Evolutionary conservation across 108 stramenopile species (phyloP).

Genomic region (Fragilariopsis cylindrus): DNA sequence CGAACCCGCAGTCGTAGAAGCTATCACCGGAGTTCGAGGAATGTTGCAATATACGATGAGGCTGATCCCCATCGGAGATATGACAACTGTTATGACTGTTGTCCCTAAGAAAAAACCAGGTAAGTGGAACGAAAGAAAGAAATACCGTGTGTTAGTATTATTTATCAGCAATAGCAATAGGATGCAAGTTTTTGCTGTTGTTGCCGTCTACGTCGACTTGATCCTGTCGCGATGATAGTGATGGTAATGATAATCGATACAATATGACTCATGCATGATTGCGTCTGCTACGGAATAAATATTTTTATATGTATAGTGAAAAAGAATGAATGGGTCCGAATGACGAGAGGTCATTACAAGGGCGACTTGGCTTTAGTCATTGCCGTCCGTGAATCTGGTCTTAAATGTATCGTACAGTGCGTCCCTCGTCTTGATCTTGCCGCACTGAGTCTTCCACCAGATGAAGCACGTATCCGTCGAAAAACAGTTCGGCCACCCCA

Average conservation of each 20-base stretch:
- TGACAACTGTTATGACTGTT: slow-evolving; percentile 96
- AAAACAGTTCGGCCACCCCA: slow-evolving; percentile 87
- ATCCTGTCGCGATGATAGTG: slow-evolving; percentile 1
- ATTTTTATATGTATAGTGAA: slow-evolving; percentile 55
- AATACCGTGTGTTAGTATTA: not conserved
- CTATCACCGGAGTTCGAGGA: slow-evolving; percentile 88
- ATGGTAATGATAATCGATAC: not conserved
- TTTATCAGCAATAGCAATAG: not conserved
- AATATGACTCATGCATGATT: not conserved
- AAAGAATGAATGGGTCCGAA: slow-evolving; percentile 94
- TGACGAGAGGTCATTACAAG: slow-evolving; percentile 93
- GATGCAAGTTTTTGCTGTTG: not conserved
- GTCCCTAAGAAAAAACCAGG: slow-evolving; percentile 85
- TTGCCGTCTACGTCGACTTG: not conserved
- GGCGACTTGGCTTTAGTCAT: slow-evolving; percentile 94
- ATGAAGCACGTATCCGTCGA: slow-evolving; percentile 79
- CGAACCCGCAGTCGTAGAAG: slow-evolving; percentile 91
- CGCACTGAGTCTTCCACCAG: slow-evolving; percentile 66
- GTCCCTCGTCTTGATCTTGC: slow-evolving; percentile 93
- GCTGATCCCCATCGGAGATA: slow-evolving; percentile 90
- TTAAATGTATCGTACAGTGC: slow-evolving; percentile 89
- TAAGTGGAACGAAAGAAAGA: slow-evolving; percentile 33
- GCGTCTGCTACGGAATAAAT: not conserved
- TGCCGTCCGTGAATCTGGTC: slow-evolving; percentile 87
- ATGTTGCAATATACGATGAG: slow-evolving; percentile 81